Evolutionary conservation across 805 yeast species (phyloP), one percentile per base, ranked within the genome.

Genomic region (Sungouiella thailandica): DNA sequence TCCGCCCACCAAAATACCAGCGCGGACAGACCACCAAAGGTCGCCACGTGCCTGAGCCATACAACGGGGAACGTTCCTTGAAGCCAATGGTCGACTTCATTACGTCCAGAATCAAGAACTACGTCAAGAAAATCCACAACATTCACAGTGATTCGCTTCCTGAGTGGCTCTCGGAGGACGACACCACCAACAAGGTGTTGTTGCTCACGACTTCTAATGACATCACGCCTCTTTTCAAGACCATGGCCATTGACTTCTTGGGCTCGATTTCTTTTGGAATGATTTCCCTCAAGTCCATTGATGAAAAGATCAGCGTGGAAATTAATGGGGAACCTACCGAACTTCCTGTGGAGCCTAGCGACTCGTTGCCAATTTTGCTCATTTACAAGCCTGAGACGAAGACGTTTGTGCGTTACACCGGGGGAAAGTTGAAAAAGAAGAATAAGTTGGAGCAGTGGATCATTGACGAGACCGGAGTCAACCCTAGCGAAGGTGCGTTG

Each of bases 1-100:
- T 83, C 60, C 72, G 90, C 49, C 95, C 97, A 2, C 88, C 93
- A 14, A 85, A 84, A 50, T 62, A 55, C 32, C 52, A 49, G n/a
- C 40, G 49, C 24, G 52, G 59, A 49, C 17, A 42, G 43, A 11
- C 29, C 22, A 38, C 37, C 23, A 35, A 33, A 7, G 36, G 27
- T 43, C 34, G 46, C 37, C 82, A 76, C 55, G 74, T 74, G 0
- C 61, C 68, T 2, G 90, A 80, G 45, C 49, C 60, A 0, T 82
- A 80, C 52, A 62, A 60, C 31, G 89, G 89, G 3, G 79, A 74
- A 46, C 68, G 95, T 45, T 65, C 68, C 11, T 58, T 72, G 11
- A 70, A 72, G 25, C 65, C 77, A 4, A 67, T 86, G 41, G 64
- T 70, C 3, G 73, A 75, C 11, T 76, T 72, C 44, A 61, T 76